Conservation (phyloP, 2,329 filamentous ascomycete species). For the Penicillium sp. region DNA sequence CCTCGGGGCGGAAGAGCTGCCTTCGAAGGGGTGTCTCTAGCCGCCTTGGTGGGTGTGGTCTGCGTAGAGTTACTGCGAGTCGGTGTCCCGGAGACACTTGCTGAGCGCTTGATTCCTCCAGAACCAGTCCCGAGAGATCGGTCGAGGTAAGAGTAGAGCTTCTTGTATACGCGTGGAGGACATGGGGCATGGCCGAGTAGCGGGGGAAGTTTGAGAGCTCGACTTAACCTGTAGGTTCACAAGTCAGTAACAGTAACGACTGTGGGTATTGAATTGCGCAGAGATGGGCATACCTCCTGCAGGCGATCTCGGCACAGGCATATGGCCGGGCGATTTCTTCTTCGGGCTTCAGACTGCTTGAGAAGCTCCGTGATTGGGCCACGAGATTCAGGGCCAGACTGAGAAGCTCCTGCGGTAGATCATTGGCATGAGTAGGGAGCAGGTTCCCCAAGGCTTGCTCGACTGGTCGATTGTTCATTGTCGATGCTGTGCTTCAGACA, state of each 20-base stretch:
- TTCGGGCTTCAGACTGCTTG: conserved; percentile 71
- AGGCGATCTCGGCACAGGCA: conserved; percentile 83
- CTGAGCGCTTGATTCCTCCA: conserved; percentile 34
- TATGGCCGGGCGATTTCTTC: conserved; percentile 84
- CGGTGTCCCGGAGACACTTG: conserved; percentile 30
- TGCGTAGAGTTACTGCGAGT: conserved; percentile 30
- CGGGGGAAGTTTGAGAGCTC: conserved; percentile 68
- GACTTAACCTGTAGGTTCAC: conserved; percentile 60
- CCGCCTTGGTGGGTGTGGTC: conserved; percentile 37
- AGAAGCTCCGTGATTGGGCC: conserved; percentile 73
- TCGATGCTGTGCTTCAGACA: conserved; percentile 6
- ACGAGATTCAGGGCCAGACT: conserved; percentile 69
- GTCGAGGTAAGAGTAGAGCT: conserved; percentile 75
- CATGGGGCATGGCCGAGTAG: conserved; percentile 73
- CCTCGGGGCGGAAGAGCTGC: conserved; percentile 26
- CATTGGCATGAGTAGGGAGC: conserved; percentile 65
- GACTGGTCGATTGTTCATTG: conserved; percentile 67
- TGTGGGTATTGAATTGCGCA: background rate
- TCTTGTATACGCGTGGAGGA: conserved; percentile 74
- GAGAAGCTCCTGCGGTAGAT: conserved; percentile 64
- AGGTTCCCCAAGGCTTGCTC: conserved; percentile 69
- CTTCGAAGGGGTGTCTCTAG: conserved; percentile 28
- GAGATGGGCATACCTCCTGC: conserved; percentile 60
- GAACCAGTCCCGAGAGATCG: conserved; percentile 54
- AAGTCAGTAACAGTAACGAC: background rate